Evolutionary conservation across 2,329 filamentous ascomycete species (phyloP), one percentile per base, ranked within the genome.

Genomic region (Pyrenophora tritici-repentis): DNA sequence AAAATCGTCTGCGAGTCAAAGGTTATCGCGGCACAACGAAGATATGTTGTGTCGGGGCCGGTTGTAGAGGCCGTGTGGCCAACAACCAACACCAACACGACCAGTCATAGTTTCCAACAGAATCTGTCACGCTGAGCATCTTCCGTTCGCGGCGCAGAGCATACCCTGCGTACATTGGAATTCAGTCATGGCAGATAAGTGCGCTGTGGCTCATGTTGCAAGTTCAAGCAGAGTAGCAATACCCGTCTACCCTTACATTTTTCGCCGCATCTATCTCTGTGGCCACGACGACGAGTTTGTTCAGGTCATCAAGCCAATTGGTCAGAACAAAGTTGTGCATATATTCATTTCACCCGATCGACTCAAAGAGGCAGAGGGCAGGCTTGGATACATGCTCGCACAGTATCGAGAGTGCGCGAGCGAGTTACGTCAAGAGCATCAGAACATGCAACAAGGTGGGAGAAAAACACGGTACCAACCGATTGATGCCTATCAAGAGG

Each of bases 221-320:
- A 35, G 16, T 18, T 12, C 33, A n/a, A 16, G 12, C 32, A 42
- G 14, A 36, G 32, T 16, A 6, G 13, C 20, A 12, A 24, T 13
- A 3, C 14, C 32, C 20, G 10, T 24, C 4, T 56, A 59, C 40
- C 47, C 61, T 6, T 59, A 61, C 10, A 50, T 58, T 17, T 55
- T 61, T 18, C 52, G 45, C 26, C 59, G 61, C 18, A 32, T 40
- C 5, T 63, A 61, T 17, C 44, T 41, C 14, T 65, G 62, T 32
- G 54, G 56, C 8, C 59, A 65, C 26, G 42, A 52, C 12, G 53
- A 58, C 7, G 62, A 65, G 14, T 58, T 46, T 14, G 53, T 65
- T n/a, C 20, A 53, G 35, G 48, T 61, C n/a, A 44, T 42, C 8
- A 39, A 41, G 20, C 24, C 26, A 9, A 33, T 39, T n/a, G 17